Evolutionary conservation across 2,329 filamentous ascomycete species (phyloP).

Genomic region (Sporothrix pallida): DNA sequence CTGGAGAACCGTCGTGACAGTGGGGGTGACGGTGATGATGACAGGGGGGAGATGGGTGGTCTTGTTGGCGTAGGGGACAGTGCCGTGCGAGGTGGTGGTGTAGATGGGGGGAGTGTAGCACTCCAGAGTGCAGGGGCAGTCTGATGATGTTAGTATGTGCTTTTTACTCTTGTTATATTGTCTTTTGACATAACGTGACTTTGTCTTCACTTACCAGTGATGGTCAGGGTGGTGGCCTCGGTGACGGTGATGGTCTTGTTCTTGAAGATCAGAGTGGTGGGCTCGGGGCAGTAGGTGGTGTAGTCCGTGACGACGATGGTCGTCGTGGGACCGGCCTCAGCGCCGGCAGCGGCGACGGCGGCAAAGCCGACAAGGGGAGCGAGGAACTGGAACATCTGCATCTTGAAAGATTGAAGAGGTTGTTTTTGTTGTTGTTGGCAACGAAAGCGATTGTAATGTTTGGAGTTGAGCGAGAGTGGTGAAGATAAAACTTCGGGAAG

Average conservation of each 20-base stretch:
- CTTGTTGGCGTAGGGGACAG: constrained; percentile 29
- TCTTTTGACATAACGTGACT: no score
- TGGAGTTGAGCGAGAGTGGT: constrained; percentile 29
- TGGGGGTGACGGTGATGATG: constrained; percentile 24
- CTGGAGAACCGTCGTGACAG: constrained; percentile 30
- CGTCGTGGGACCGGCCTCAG: constrained; percentile 29
- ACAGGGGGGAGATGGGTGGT: constrained; percentile 15
- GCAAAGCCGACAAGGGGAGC: constrained; percentile 36
- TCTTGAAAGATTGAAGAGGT: constrained; percentile 27
- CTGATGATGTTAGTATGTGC: background rate
- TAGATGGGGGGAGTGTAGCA: constrained; percentile 24
- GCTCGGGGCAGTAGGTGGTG: constrained; percentile 75
- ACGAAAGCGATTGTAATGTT: constrained; percentile 18
- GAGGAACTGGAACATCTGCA: constrained; percentile 35
- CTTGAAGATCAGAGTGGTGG: constrained; percentile 67
- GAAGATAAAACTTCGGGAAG: constrained; percentile 25
- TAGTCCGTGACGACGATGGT: constrained; percentile 60
- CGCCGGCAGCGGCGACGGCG: constrained; percentile 28
- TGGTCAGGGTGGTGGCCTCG: constrained; percentile 38
- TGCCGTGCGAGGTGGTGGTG: constrained; percentile 21
- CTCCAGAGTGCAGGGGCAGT: constrained; percentile 39
- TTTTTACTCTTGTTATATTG: background rate
- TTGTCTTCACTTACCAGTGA: constrained; percentile 34
- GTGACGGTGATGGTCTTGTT: constrained; percentile 69
- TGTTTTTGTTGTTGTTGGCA: constrained; percentile 11